Base-by-base conservation (phyloP, 192 early-diverging fungal species). In the Entomortierella beljakovae region DNA sequence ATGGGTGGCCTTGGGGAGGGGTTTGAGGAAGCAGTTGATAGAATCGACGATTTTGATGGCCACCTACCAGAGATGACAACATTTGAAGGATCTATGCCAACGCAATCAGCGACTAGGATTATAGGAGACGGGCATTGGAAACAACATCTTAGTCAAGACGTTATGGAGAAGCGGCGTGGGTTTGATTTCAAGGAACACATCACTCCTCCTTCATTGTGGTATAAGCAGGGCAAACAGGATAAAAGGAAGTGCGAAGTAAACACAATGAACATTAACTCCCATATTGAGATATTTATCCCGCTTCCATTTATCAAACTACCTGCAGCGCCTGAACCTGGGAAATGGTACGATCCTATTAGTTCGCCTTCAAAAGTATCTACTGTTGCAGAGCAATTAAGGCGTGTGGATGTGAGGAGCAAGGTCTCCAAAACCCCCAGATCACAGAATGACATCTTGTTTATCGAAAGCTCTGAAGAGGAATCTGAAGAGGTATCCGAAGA, bases 401-500 rank as follows among this genome's bases (percentile, higher is more conserved):
- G 28, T 9, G 23, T 29, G 23, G 28, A 53, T 26, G 23, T 26
- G 51, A 13, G 6, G 51, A 23, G 6, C 28, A 29, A 26, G 56
- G 51, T 23, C 51, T 53, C 9, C 1, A 53, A 11, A 23, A 11
- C 1, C 18, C 1, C 20, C n/a, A 53, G 23, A 16, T 35, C 49
- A 20, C 20, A 31, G 22, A 42, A 49, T 16, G 28, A 51, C 35
- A 38, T 70, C 22, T 40, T 60, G 57, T 20, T 70, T 26, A 70
- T 70, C 11, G 68, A 70, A 23, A 70, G 68, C 15, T 70, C 68
- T 0, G 34, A 70, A 20, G 68, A 60, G 1, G 68, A 70, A 20
- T 16, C 26, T 2, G 62, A 64, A 0, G 13, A 8, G 28, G 60
- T 33, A 3, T 9, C 23, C 3, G 3, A 15, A 15, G 20, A 11